Percentiles rank a stretch among this genome's conserved stretches.
These are phyloP conservation scores for Lecanicillium sp. DNA, from an alignment of 2,329 filamentous ascomycete genomes.

Conservation along the genomic window DNA sequence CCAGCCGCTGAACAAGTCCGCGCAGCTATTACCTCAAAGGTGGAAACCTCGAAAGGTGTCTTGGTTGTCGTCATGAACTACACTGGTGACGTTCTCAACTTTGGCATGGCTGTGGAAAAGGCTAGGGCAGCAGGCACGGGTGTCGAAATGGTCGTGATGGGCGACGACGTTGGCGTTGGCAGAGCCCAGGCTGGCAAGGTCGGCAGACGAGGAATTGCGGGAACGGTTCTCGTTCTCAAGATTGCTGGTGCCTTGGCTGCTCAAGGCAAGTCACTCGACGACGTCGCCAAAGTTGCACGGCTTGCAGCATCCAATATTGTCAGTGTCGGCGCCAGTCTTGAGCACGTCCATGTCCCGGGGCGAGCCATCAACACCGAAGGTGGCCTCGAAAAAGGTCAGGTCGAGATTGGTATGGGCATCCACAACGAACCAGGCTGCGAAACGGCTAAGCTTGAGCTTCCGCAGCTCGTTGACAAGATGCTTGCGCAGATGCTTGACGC, in stretches of 20 bases:
- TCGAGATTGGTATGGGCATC: conserved; percentile 69
- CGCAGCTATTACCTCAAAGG: conserved; percentile 62
- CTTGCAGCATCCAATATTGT: conserved; percentile 68
- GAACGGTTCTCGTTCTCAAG: conserved; percentile 87
- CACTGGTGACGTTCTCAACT: conserved; percentile 83
- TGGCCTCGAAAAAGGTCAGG: conserved; percentile 43
- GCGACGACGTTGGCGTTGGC: conserved; percentile 87
- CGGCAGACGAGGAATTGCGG: conserved; percentile 81
- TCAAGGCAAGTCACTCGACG: conserved; percentile 54
- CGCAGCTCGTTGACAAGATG: conserved; percentile 54
- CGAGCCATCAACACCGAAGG: conserved; percentile 53
- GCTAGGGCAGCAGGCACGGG: conserved; percentile 68
- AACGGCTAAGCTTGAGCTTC: conserved; percentile 41
- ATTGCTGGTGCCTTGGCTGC: conserved; percentile 78
- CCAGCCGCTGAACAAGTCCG: conserved; percentile 78
- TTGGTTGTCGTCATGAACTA: conserved; percentile 95
- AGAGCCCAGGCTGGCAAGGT: conserved; percentile 80
- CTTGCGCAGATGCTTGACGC: conserved; percentile 59
- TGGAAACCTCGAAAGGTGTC: conserved; percentile 65
- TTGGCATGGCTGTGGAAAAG: conserved; percentile 90
- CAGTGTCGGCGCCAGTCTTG: conserved; percentile 76
- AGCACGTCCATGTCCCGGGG: conserved; percentile 90
- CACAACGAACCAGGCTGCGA: conserved; percentile 60
- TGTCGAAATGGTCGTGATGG: conserved; percentile 85
- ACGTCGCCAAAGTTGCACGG: conserved; percentile 66